phyloP scores from a whole-genome alignment of 345 rosid species.

The Streptanthus diversifolius region DNA sequence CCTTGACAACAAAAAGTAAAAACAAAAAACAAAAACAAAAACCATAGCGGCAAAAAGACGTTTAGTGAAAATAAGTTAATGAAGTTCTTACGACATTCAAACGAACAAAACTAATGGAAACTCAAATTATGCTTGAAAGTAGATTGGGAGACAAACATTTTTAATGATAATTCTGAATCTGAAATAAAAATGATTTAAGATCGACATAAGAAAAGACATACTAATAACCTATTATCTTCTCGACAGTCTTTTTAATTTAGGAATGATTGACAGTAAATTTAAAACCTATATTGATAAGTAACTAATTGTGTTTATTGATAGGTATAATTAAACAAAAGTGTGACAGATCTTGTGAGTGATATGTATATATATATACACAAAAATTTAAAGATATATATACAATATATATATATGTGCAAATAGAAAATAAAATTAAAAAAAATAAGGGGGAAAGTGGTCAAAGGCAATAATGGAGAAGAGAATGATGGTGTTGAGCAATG shows the following conservation, averaged over 20 bases:
- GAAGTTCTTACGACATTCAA: not conserved
- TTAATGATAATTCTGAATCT: not conserved
- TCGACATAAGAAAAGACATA: not conserved
- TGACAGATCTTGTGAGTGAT: not conserved
- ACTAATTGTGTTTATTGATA: not conserved
- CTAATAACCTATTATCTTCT: not conserved
- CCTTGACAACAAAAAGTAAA: too few relatives aligned
- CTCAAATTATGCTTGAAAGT: not conserved
- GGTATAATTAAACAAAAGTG: not conserved
- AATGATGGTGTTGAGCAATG: slow-evolving; percentile 49
- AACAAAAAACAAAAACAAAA: too few relatives aligned
- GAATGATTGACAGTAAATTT: not conserved
- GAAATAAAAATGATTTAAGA: not conserved
- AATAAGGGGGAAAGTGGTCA: slow-evolving; percentile 62
- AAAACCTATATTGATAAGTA: not conserved
- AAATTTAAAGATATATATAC: too few relatives aligned
- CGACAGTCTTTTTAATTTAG: not conserved
- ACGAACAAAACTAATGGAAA: not conserved
- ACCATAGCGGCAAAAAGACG: not conserved
- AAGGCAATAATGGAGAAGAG: slow-evolving; percentile 59
- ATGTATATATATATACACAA: not conserved
- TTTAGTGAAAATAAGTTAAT: not conserved
- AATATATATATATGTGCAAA: not conserved
- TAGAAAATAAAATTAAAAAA: slow-evolving; percentile 21
- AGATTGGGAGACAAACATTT: not conserved